Evolutionary conservation across 768 basidiomycete genomes (phyloP), one percentile per base, ranked within the genome.

Genomic region (Ramaria sp.): DNA sequence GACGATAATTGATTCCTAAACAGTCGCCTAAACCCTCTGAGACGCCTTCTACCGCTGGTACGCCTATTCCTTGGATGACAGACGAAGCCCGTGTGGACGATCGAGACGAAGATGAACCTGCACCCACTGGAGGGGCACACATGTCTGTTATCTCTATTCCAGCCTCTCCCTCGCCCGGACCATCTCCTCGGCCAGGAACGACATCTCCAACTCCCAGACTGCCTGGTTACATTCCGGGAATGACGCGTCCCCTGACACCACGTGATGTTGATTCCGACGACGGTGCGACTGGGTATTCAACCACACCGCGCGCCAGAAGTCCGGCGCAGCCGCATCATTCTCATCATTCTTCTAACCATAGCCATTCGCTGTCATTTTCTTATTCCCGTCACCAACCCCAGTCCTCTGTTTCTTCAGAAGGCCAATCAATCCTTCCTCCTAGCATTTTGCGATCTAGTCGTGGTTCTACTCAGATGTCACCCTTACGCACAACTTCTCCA

Each of bases 191-290:
- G 47, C 78, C 80, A 45, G 79, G 73, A 3, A 71, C 73, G 13
- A 68, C 69, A n/a, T 79, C 78, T 31, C 78, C 78, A 33, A 69
- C 70, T 0, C 75, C 78, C 43, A 75, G 80, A 41, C 65, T 88
- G 20, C 89, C 90, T 54, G 90, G 90, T 13, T 92, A 92, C 69
- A 82, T 90, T 57, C 90, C 90, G 22, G 90, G 90, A 11, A 92
- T 92, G 90, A 86, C 87, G 20, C 75, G 90, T 42, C 90, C 90
- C 17, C 90, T 91, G 86, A 91, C 90, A 6, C 90, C 90, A n/a
- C 83, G 82, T 56, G 86, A 88, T 61, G 63, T 71, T 6, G 71
- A 78, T 33, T 72, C 74, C 56, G 88, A 91, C 54, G 86, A 89
- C 59, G 81, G 63, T 45, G 82, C 82, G 9, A 84, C 81, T 58